Conservation (phyloP, 2,329 filamentous ascomycete species). For the Colletotrichum sp. region DNA sequence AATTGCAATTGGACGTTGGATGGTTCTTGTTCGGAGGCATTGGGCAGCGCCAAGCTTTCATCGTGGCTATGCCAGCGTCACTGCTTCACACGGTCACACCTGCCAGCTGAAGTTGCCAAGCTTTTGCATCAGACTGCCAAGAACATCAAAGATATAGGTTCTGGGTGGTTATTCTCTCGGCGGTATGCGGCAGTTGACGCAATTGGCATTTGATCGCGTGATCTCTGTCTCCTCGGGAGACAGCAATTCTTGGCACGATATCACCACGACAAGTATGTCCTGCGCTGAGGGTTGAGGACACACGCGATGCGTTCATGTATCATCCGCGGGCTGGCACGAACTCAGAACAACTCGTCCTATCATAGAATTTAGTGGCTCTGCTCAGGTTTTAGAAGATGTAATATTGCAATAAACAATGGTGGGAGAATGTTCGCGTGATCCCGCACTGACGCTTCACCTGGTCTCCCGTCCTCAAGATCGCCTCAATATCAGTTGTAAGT, state of each 20-base stretch:
- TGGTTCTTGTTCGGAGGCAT: background rate
- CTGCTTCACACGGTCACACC: background rate
- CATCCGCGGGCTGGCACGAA: rapidly evolving
- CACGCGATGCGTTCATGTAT: background rate
- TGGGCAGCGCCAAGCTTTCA: background rate
- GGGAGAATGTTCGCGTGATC: too few relatives aligned
- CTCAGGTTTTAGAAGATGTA: too few relatives aligned
- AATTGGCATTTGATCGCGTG: background rate
- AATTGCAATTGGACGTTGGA: background rate
- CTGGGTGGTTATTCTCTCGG: background rate
- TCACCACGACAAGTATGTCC: background rate
- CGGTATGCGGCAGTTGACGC: background rate
- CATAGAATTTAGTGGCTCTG: too few relatives aligned
- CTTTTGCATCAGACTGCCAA: background rate
- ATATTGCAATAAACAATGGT: too few relatives aligned
- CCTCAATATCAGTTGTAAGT: too few relatives aligned
- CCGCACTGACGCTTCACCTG: too few relatives aligned
- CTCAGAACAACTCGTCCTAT: too few relatives aligned
- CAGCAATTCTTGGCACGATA: background rate
- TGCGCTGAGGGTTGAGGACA: background rate
- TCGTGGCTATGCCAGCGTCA: background rate
- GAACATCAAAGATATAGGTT: background rate
- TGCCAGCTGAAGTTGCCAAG: background rate
- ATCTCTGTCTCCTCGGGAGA: background rate
- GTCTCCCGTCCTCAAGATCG: too few relatives aligned